Evolutionary conservation across 2,329 filamentous ascomycete genomes (phyloP).

Genomic region (Exophiala viscosa): DNA sequence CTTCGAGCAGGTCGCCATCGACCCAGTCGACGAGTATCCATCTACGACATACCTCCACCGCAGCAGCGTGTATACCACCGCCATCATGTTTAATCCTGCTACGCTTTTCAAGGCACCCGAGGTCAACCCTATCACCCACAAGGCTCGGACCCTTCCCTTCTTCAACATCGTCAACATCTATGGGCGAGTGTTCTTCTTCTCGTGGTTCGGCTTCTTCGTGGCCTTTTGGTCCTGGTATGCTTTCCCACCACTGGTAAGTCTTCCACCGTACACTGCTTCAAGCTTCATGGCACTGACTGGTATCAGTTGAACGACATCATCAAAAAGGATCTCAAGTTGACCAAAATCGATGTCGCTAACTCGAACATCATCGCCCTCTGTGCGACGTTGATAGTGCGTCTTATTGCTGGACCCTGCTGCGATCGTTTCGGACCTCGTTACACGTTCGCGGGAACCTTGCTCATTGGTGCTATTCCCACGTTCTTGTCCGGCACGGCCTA

Average conservation of each 20-base stretch:
- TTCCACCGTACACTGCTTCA: slow-evolving; percentile 7
- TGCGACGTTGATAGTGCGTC: slow-evolving; percentile 70
- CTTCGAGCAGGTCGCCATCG: neutral
- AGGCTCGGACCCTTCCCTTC: slow-evolving; percentile 74
- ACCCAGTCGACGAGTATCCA: neutral
- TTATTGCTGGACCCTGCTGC: slow-evolving; percentile 77
- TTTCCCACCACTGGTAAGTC: slow-evolving; percentile 73
- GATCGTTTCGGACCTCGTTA: slow-evolving; percentile 76
- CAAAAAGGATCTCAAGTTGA: slow-evolving; percentile 71
- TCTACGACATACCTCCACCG: neutral
- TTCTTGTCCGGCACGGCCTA: slow-evolving; percentile 75
- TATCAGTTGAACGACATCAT: slow-evolving; percentile 67
- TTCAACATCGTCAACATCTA: slow-evolving; percentile 76
- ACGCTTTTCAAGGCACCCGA: slow-evolving; percentile 52
- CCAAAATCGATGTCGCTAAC: slow-evolving; percentile 69
- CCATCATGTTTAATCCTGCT: slow-evolving; percentile 15
- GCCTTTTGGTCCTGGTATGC: slow-evolving; percentile 90
- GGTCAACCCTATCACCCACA: slow-evolving; percentile 78
- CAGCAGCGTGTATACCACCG: neutral
- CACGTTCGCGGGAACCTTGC: slow-evolving; percentile 74
- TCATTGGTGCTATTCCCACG: slow-evolving; percentile 74
- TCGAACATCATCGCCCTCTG: slow-evolving; percentile 83
- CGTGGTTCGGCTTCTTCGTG: slow-evolving; percentile 80
- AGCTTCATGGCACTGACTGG: slow-evolving; percentile 24
- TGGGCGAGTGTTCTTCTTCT: slow-evolving; percentile 86